A percentile compares a stretch with the other conserved stretches of the same genome.
Conservation (phyloP, 805 yeast species). For the Priceomyces haplophilus region DNA sequence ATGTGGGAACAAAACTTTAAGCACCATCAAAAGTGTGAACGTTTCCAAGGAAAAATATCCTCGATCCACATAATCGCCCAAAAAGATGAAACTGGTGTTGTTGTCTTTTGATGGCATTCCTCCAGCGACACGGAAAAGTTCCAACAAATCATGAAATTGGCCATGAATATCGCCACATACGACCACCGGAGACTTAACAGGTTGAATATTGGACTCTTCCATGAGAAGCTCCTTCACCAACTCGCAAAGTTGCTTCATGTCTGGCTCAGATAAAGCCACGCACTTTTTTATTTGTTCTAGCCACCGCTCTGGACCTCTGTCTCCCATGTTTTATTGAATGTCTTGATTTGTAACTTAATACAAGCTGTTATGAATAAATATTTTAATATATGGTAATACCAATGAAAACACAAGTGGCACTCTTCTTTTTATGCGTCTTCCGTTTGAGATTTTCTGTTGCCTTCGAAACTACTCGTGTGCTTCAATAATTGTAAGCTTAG, state of each 20-base stretch:
- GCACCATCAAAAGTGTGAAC: constrained; percentile 87
- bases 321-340: constrained; percentile 41
- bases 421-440: neutral
- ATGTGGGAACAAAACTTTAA: constrained; percentile 84
- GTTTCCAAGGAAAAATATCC: constrained; percentile 97
- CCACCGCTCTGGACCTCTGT: constrained; percentile 94
- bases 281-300: constrained; percentile 90
- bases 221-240: constrained; percentile 88
- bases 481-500: neutral
- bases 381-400: neutral
- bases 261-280: constrained; percentile 81
- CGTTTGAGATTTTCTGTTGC: neutral
- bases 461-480: neutral
- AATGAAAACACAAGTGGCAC: neutral
- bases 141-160: constrained; percentile 91
- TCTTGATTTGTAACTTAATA: neutral
- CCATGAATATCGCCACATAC: constrained; percentile 99
- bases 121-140: constrained; percentile 85
- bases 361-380: neutral
- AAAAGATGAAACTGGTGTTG: constrained; percentile 67
- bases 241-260: constrained; percentile 95
- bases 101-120: constrained; percentile 80
- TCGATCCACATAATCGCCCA: constrained; percentile 96
- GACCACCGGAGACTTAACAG: constrained; percentile 89
- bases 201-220: constrained; percentile 96